Evolutionary conservation across 2,329 filamentous ascomycete genomes (phyloP).

Genomic region (Trichoderma koningiopsis): DNA sequence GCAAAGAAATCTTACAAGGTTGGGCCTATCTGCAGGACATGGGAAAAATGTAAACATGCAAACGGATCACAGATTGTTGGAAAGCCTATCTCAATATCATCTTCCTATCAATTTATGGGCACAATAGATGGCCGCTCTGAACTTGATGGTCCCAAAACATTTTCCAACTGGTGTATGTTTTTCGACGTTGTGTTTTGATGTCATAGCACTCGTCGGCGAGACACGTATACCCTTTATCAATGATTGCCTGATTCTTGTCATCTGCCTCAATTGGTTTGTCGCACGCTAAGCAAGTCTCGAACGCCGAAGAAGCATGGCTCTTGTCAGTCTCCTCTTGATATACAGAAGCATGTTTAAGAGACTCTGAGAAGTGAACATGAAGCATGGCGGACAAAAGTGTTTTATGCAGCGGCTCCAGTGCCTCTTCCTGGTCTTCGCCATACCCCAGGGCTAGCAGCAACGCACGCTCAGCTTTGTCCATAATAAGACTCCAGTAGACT

Average conservation of each 20-base stretch:
- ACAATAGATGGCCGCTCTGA: not conserved
- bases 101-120: not conserved
- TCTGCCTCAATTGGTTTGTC: not conserved
- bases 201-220: not conserved
- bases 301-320: not conserved
- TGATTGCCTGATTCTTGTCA: not conserved
- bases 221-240: not conserved
- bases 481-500: not conserved
- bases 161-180: not conserved
- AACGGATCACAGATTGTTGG: no score
- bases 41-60: no score
- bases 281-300: not conserved
- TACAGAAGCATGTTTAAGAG: not conserved
- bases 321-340: not conserved
- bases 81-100: no score
- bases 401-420: not conserved
- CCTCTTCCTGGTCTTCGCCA: not conserved
- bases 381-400: not conserved
- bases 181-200: not conserved
- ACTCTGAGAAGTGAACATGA: not conserved
- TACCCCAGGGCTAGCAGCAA: not conserved
- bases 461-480: not conserved
- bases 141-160: not conserved
- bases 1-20: no score
- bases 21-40: no score